Conservation (phyloP, 768 basidiomycete species). For the Naganishia friedmannii region DNA sequence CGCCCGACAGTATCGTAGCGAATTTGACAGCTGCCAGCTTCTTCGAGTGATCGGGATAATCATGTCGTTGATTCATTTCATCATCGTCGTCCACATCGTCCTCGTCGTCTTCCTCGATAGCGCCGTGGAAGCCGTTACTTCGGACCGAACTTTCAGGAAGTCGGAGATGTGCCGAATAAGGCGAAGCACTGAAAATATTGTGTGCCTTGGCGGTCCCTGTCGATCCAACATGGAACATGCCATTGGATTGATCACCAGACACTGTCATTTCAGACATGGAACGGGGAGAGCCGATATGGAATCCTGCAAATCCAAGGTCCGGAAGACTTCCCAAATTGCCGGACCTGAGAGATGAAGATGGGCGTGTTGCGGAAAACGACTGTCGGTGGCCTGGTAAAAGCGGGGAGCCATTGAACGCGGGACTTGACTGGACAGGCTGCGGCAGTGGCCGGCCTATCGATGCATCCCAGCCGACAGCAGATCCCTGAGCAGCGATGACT, state of each 20-base stretch:
- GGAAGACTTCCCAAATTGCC: slow-evolving; percentile 23
- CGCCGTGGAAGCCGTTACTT: slow-evolving; percentile 33
- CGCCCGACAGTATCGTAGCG: slow-evolving; percentile 7
- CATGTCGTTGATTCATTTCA: slow-evolving; percentile 14
- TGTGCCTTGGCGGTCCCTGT: slow-evolving; percentile 28
- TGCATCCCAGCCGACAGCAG: neutral
- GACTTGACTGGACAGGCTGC: slow-evolving; percentile 4
- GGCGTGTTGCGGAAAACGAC: slow-evolving; percentile 16
- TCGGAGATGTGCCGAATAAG: slow-evolving; percentile 33
- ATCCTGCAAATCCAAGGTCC: slow-evolving; percentile 29
- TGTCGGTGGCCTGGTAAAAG: neutral
- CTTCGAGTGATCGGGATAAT: neutral
- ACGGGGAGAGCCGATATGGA: slow-evolving; percentile 31
- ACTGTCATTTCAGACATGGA: slow-evolving; percentile 6
- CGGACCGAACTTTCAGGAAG: slow-evolving; percentile 39
- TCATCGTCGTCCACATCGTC: slow-evolving; percentile 45
- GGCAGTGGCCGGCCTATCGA: neutral
- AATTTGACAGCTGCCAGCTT: slow-evolving; percentile 1
- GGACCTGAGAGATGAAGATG: slow-evolving; percentile 13
- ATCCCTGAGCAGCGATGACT: neutral
- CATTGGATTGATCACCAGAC: slow-evolving; percentile 22
- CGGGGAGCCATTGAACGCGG: neutral
- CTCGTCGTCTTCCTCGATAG: slow-evolving; percentile 37
- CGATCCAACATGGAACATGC: slow-evolving; percentile 17
- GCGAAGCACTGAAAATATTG: slow-evolving; percentile 37